Conservation (phyloP, 148 eudicot genomes). For the Fagopyrum esculentum region DNA sequence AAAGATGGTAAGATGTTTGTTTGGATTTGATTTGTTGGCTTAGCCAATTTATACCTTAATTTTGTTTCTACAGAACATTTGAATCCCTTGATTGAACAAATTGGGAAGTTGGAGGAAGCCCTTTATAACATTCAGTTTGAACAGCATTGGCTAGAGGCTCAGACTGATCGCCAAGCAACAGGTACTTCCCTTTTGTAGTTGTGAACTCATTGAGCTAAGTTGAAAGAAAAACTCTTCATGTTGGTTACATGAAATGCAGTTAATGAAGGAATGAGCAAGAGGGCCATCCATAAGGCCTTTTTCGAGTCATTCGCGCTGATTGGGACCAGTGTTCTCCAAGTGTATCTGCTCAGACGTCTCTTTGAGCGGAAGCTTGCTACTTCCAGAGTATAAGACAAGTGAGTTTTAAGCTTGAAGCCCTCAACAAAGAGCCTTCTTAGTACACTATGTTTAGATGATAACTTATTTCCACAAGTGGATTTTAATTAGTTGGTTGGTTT, state of each 20-base stretch:
- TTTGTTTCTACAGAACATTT: conserved; percentile 49
- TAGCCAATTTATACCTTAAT: neutral
- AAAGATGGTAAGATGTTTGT: conserved; percentile 46
- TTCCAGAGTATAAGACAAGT: conserved; percentile 36
- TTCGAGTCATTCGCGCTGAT: conserved; percentile 60
- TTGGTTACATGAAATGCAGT: conserved; percentile 29
- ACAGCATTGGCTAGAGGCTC: conserved; percentile 79
- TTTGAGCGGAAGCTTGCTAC: conserved; percentile 56
- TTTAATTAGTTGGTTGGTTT: no score
- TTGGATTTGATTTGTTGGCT: neutral
- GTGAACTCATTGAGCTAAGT: no score
- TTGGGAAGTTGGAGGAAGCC: conserved; percentile 62
- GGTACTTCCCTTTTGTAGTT: conserved; percentile 24
- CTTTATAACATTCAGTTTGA: conserved; percentile 22
- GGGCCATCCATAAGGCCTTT: conserved; percentile 65
- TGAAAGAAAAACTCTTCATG: neutral
- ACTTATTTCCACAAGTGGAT: no score
- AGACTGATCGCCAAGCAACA: conserved; percentile 67
- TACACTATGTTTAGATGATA: no score
- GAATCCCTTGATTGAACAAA: conserved; percentile 60
- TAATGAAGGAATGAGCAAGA: conserved; percentile 56
- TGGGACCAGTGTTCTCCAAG: conserved; percentile 60
- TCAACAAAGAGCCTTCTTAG: no score
- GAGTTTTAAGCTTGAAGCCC: no score
- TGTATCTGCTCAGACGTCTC: conserved; percentile 57